Evolutionary conservation across 805 yeast genomes (phyloP), one percentile per base, ranked within the genome.

Genomic region (Priceomyces castillae): DNA sequence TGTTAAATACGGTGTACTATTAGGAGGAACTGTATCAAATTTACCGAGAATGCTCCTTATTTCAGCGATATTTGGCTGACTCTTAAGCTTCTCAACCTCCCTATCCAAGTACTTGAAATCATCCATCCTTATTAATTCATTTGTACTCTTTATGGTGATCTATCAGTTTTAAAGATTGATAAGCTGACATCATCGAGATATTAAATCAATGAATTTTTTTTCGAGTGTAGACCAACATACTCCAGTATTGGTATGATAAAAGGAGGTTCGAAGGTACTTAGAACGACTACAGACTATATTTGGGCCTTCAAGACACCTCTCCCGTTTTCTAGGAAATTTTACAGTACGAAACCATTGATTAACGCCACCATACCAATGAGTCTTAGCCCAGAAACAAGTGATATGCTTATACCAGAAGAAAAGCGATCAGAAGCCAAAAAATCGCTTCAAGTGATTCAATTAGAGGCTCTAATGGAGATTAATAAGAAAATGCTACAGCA

Each of bases 401-500:
- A n/a, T n/a, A 11, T 11, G 15, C 10, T 6, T n/a, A 28, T 9
- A 28, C 10, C n/a, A 28, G 31, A n/a, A 4, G 31, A 9, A 5
- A 11, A 28, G 5, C 4, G 15, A 28, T 5, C 15, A 12, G 31
- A 28, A 4, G 15, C 15, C 4, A 5, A 28, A 11, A 28, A 28
- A 28, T 11, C 31, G 31, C 5, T n/a, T n/a, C 31, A 5, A 28
- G 5, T 4, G 31, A 5, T 6, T 6, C 31, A 33, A 16, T 4
- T 15, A 7, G 12, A 30, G 6, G 7, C n/a, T 7, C 34, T 30
- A n/a, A 34, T 34, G 37, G 19, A 26, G 11, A 18, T 45, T 19
- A 46, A 43, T 23, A 30, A 41, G 33, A 39, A 41, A 31, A 34
- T 14, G 11, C 46, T 59, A 3, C 49, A 48, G 4, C 46, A 52